Evolutionary conservation across 1,284 basidiomycete species (phyloP).

Genomic region (Cryptococcus sp.): DNA sequence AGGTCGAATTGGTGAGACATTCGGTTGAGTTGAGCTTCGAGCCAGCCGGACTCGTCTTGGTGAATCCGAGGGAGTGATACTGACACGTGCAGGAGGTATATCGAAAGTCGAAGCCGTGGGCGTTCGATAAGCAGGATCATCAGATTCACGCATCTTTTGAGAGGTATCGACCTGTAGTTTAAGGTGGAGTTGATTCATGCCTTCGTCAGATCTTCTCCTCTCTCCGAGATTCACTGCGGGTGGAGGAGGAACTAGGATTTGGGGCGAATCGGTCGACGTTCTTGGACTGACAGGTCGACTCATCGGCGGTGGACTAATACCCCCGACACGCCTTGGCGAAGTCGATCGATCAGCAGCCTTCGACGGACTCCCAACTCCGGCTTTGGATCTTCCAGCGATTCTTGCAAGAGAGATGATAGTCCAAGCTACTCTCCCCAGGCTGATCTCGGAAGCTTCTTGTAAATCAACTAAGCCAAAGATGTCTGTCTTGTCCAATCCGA

Average conservation of each 20-base stretch:
- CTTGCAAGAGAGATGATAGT: slow-evolving; percentile 63
- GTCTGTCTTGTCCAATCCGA: slow-evolving; percentile 23
- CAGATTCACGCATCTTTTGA: background rate
- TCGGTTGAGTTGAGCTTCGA: slow-evolving; percentile 18
- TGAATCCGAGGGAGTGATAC: slow-evolving; percentile 1
- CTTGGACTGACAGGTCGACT: background rate
- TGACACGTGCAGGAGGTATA: background rate
- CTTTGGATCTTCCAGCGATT: slow-evolving; percentile 49
- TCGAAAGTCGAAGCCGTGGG: slow-evolving; percentile 11
- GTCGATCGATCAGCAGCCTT: background rate
- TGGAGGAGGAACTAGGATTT: background rate
- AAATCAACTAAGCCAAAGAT: slow-evolving; percentile 31
- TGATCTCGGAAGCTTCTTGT: slow-evolving; percentile 24
- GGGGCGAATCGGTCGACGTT: background rate
- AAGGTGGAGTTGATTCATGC: slow-evolving; percentile 12
- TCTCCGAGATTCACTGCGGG: background rate
- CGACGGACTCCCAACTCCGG: slow-evolving; percentile 7
- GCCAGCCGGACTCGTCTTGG: slow-evolving; percentile 6
- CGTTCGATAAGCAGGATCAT: slow-evolving; percentile 7
- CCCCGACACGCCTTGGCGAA: background rate
- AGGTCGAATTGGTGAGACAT: slow-evolving; percentile 14
- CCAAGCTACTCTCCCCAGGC: slow-evolving; percentile 27
- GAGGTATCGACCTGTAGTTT: slow-evolving; percentile 9
- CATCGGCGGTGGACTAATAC: background rate
- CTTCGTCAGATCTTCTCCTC: slow-evolving; percentile 3